These are phyloP conservation scores for Vitis rupestris DNA, from an alignment of 164 flowering plant species.

Conservation along the genomic window DNA sequence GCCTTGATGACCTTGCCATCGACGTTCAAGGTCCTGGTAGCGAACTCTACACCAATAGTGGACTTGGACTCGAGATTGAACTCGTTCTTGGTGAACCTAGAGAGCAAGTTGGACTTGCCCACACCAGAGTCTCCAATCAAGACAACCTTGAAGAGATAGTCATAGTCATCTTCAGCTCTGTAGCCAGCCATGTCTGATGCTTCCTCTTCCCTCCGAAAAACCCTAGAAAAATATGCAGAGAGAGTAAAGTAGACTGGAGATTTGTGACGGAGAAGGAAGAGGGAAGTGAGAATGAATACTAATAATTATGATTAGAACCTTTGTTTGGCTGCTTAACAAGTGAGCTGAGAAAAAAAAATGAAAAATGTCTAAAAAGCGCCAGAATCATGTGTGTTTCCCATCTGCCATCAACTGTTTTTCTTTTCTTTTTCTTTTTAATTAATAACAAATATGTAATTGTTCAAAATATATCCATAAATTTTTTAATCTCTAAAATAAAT, in stretches of 20 bases:
- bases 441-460: no score
- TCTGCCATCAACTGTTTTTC: no score
- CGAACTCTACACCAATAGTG: constrained; percentile 72
- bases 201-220: not conserved
- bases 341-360: no score
- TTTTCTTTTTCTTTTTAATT: no score
- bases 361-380: no score
- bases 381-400: no score
- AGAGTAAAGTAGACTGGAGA: constrained; percentile 1
- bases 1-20: constrained; percentile 56
- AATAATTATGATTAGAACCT: no score
- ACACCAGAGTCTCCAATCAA: constrained; percentile 71
- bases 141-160: constrained; percentile 67
- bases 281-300: no score
- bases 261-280: not conserved
- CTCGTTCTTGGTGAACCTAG: constrained; percentile 69
- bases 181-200: constrained; percentile 46
- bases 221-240: not conserved
- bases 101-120: constrained; percentile 63
- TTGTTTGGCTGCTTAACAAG: no score
- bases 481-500: no score
- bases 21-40: constrained; percentile 58
- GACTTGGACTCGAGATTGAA: constrained; percentile 74
- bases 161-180: constrained; percentile 70
- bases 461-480: no score